Conservation (phyloP, 129 eudicot species). For the Saposhnikovia divaricata region DNA sequence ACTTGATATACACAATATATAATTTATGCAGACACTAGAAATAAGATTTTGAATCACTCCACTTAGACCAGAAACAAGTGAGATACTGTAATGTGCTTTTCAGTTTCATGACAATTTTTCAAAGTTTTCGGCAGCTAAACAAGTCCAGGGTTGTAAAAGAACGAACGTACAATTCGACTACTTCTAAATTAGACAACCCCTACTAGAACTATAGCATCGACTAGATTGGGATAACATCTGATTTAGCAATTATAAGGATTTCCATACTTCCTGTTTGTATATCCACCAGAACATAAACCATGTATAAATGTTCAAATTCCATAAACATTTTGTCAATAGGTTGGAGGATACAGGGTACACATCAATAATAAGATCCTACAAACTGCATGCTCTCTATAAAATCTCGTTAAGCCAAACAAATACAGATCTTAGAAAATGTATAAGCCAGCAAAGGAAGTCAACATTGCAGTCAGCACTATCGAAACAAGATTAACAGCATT, state of each 20-base stretch:
- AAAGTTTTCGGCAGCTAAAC: not conserved
- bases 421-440: conserved; percentile 46
- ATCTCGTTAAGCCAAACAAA: not conserved
- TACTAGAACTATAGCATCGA: no score
- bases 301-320: not conserved
- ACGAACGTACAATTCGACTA: not conserved
- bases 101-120: no score
- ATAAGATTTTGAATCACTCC: no score
- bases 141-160: not conserved
- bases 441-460: conserved; percentile 54
- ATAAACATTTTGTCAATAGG: not conserved
- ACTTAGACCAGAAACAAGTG: no score
- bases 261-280: not conserved
- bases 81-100: not conserved
- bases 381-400: conserved; percentile 14
- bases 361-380: not conserved
- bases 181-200: not conserved
- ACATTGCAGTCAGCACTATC: conserved; percentile 52
- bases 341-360: not conserved
- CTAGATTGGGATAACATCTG: not conserved
- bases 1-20: no score
- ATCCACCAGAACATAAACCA: not conserved
- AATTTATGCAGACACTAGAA: no score
- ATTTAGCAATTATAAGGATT: not conserved
- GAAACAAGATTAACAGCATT: conserved; percentile 88